These are phyloP conservation scores for Mycena capillaripes DNA, from an alignment of 768 basidiomycete species.

Conservation along the genomic window DNA sequence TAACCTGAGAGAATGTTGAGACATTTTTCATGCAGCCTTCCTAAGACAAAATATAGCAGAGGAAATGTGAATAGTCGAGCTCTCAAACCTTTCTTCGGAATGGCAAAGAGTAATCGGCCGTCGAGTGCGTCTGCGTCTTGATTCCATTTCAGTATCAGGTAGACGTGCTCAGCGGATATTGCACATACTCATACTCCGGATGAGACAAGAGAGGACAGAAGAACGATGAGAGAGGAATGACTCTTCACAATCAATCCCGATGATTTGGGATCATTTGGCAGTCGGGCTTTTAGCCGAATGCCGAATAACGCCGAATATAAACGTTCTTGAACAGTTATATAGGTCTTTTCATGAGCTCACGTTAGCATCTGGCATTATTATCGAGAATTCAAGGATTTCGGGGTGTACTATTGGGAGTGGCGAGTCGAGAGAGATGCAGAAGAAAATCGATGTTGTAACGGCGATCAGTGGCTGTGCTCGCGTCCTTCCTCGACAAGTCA, in stretches of 20 bases:
- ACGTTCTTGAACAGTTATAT: too few relatives aligned
- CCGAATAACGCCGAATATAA: neutral
- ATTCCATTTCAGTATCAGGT: constrained; percentile 1
- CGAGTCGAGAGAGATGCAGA: too few relatives aligned
- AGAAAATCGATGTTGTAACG: too few relatives aligned
- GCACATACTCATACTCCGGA: constrained; percentile 23
- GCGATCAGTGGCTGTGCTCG: too few relatives aligned
- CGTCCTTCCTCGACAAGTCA: too few relatives aligned
- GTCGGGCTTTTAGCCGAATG: too few relatives aligned
- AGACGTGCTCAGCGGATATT: neutral
- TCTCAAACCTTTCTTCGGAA: constrained; percentile 93
- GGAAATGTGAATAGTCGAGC: neutral
- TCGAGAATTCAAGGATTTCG: too few relatives aligned
- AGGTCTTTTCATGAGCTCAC: too few relatives aligned
- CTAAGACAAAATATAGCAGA: constrained; percentile 52
- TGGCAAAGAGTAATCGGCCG: constrained; percentile 92
- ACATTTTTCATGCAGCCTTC: constrained; percentile 93
- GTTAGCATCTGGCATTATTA: too few relatives aligned
- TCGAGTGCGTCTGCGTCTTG: constrained; percentile 83
- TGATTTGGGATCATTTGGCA: neutral
- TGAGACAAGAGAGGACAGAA: neutral
- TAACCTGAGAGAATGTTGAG: constrained; percentile 87
- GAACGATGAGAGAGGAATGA: neutral
- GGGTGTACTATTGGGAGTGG: too few relatives aligned
- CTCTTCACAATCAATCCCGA: constrained; percentile 18